phyloP scores from a whole-genome alignment of 2,329 filamentous ascomycete genomes.

The Stagonosporopsis cucurbitacearum region DNA sequence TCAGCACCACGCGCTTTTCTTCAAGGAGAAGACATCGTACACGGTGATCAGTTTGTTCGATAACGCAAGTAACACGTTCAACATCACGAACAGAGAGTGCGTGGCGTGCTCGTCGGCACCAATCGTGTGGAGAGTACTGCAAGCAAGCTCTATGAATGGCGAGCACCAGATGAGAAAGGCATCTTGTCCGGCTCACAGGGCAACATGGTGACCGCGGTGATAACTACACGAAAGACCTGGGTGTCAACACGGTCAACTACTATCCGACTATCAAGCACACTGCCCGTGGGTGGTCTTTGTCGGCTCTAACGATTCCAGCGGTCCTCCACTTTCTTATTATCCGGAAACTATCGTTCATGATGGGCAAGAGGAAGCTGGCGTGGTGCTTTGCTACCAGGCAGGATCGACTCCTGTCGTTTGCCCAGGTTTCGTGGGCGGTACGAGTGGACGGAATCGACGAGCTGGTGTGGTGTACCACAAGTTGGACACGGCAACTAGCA shows the following conservation, averaged over 20 bases:
- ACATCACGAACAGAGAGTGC: conserved; percentile 27
- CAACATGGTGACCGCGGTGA: conserved; percentile 32
- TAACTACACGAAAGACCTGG: conserved; percentile 3
- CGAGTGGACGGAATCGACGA: neutral
- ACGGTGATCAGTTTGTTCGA: conserved; percentile 47
- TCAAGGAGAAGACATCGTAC: conserved; percentile 21
- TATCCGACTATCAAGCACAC: neutral
- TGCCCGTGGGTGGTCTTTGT: neutral
- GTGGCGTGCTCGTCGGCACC: conserved; percentile 52
- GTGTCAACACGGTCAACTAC: conserved; percentile 12
- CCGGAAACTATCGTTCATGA: conserved; percentile 1
- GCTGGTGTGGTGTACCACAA: conserved; percentile 7
- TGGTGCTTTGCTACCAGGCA: neutral
- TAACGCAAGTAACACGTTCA: conserved; percentile 37
- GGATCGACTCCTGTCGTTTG: neutral
- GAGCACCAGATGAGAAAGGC: conserved; percentile 28
- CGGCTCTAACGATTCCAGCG: neutral
- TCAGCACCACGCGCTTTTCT: conserved; percentile 61
- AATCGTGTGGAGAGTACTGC: conserved; percentile 48
- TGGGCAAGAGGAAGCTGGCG: conserved; percentile 9
- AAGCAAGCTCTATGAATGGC: conserved; percentile 27
- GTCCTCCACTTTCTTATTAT: conserved; percentile 1
- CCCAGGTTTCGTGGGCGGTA: neutral
- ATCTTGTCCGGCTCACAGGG: conserved; percentile 47
- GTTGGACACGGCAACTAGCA: conserved; percentile 8